Base-by-base conservation (phyloP, 2,329 filamentous ascomycete species). In the Trichoderma asperellum region DNA sequence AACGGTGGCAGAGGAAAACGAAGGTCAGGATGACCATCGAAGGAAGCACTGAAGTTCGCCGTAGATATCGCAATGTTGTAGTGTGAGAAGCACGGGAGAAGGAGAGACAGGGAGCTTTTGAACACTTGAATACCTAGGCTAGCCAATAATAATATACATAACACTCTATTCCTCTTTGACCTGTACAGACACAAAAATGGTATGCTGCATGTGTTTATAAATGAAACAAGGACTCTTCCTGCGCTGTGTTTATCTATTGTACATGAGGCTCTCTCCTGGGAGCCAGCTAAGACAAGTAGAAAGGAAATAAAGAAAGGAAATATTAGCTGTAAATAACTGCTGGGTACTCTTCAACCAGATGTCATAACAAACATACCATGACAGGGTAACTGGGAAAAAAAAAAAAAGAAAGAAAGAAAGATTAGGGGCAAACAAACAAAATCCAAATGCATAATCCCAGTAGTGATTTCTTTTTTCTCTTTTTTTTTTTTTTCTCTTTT, bases 1-100 rank as follows among this genome's bases (percentile, higher is more conserved):
- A 73, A 76, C 76, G 2, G 74, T 81, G 34, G 73, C 74, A 35
- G 79, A 82, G 68, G 79, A 80, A 66, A 74, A 70, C 34, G 73
- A 74, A 55, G 71, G 66, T n/a, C 63, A 29, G 63, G 69, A 37
- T 67, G 69, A 61, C 21, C 68, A 55, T 53, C 61, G 37, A 35
- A 57, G 67, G 43, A 40, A 43, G 32, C 56, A n/a, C 35, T 59
- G 34, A 43, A 55, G 14, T 49, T 1, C 27, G 8, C 55, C 27
- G 27, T 37, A 47, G 14, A 35, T 63, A 24, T 27, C 29, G 35
- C 52, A 16, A 14, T 6, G 7, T 32, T 49, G 40, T n/a, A n/a
- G 16, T 16, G 56, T 49, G 34, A 29, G 52, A 56, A 68, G 64
- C 27, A 47, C 24, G 37, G 32, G n/a, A 37, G 29, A 58, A 34